Evolutionary conservation across 2,329 filamentous ascomycete species (phyloP), one percentile per base, ranked within the genome.

Genomic region (Ascosphaera apis): DNA sequence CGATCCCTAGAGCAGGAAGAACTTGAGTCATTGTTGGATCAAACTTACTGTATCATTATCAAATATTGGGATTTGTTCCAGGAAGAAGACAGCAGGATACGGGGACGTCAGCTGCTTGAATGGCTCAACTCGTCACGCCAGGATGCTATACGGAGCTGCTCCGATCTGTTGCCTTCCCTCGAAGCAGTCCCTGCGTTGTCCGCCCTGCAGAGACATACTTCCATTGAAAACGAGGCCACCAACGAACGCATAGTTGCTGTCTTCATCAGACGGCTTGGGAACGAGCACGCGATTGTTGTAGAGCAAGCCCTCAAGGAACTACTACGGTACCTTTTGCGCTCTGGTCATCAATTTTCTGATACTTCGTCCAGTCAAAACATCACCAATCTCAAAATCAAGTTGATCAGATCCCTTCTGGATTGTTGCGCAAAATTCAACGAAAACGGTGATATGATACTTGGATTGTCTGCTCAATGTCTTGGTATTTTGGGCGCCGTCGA

Each of bases 401-500:
- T 95, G 33, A 67, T 77, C 35, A 71, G 86, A 36, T 72, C 79
- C 9, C 62, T 98, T 8, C 66, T 99, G 7, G 84, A 95, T 55
- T 84, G 80, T 36, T 77, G 76, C 35, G 71, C 83, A 37, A 82
- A 76, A 42, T 88, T 88, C 53, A 79, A 75, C 43, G 67, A 70
- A 35, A 63, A 66, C 9, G 67, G 78, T 31, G 53, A 62, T 5
- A 69, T 72, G 9, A 78, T 95, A 37, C 66, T 74, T 35, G 62
- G 69, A 13, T 61, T 91, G 2, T 82, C 80, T 41, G 77, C 82
- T 11, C 72, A 78, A 47, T 88, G 81, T 43, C 64, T 98, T 28
- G 91, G 91, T 0, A 65, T 91, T 15, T 72, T 98, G 36, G 88
- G 91, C 4, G 92, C 84, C 43, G 60, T 98, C 15, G 91, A 98